phyloP scores from a whole-genome alignment of 192 early-diverging fungal species.

The Nowakowskiella sp. region DNA sequence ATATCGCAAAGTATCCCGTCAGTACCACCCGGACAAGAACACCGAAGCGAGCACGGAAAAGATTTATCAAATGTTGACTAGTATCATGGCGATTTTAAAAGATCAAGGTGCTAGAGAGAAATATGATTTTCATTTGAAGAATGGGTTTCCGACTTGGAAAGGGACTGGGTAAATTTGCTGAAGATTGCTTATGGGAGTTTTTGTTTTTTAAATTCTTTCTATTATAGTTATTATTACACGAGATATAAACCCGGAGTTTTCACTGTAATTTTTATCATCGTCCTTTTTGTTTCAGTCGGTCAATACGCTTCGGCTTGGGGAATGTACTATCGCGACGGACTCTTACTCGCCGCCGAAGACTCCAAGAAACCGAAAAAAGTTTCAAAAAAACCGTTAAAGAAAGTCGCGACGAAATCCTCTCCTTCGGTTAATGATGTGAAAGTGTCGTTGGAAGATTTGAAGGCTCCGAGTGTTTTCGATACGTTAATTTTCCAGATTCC shows the following conservation, averaged over 20 bases:
- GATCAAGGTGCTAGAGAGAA: slow-evolving; percentile 27
- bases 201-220: slow-evolving; percentile 9
- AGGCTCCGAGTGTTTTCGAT: slow-evolving; percentile 16
- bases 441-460: slow-evolving; percentile 10
- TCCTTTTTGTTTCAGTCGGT: slow-evolving; percentile 21
- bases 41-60: slow-evolving; percentile 12
- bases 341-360: neutral
- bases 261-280: slow-evolving; percentile 22
- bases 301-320: slow-evolving; percentile 33
- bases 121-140: slow-evolving; percentile 37
- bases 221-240: slow-evolving; percentile 22
- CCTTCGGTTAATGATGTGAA: slow-evolving; percentile 22
- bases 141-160: slow-evolving; percentile 42
- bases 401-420: slow-evolving; percentile 9
- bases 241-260: slow-evolving; percentile 37
- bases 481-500: slow-evolving; percentile 19
- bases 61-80: slow-evolving; percentile 37
- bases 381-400: slow-evolving; percentile 13
- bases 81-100: slow-evolving; percentile 29
- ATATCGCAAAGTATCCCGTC: slow-evolving; percentile 32
- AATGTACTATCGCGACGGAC: slow-evolving; percentile 8
- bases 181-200: neutral
- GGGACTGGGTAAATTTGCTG: slow-evolving; percentile 26
- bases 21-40: slow-evolving; percentile 46
- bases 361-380: slow-evolving; percentile 2